Base-by-base conservation (phyloP, 129 eudicot genomes). In the Centrapalus pauciflorus region DNA sequence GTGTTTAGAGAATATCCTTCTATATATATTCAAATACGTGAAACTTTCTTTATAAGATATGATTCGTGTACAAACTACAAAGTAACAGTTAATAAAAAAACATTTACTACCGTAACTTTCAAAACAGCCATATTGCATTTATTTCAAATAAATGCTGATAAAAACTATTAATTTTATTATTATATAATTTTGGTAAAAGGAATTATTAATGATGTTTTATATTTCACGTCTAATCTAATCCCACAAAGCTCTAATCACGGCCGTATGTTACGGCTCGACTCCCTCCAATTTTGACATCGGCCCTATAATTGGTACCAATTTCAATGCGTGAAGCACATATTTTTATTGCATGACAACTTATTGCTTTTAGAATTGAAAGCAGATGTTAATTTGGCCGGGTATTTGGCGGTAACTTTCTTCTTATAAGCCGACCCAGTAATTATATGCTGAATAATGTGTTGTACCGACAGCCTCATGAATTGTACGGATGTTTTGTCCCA, bases 171-270 rank as follows among this genome's bases (percentile, higher is more conserved):
- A n/a, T n/a, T n/a, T n/a, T n/a, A n/a, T n/a, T n/a, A n/a, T n/a
- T n/a, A n/a, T n/a, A n/a, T n/a, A n/a, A n/a, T n/a, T n/a, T n/a
- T n/a, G n/a, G n/a, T n/a, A n/a, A n/a, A n/a, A n/a, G n/a, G n/a
- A n/a, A n/a, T n/a, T n/a, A n/a, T n/a, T n/a, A n/a, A n/a, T n/a
- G n/a, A n/a, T n/a, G n/a, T n/a, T n/a, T n/a, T n/a, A n/a, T n/a
- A n/a, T n/a, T n/a, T n/a, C n/a, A n/a, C 25, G 17, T 13, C 43
- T 60, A 61, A 59, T 71, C 45, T 38, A 35, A 63, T 38, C 6
- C 7, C 29, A 43, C 21, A 57, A 1, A 74, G 68, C 73, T 55
- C 30, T 57, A 74, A 74, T 74, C 73, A 66, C 67, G 79, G 52
- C 55, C 49, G 73, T 41, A 10, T 37, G 61, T 51, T 23, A 17